Percentiles rank a stretch among this genome's conserved stretches.
phyloP scores from a whole-genome alignment of 495 filamentous ascomycete species.

The Penicillium longicatenatum region DNA sequence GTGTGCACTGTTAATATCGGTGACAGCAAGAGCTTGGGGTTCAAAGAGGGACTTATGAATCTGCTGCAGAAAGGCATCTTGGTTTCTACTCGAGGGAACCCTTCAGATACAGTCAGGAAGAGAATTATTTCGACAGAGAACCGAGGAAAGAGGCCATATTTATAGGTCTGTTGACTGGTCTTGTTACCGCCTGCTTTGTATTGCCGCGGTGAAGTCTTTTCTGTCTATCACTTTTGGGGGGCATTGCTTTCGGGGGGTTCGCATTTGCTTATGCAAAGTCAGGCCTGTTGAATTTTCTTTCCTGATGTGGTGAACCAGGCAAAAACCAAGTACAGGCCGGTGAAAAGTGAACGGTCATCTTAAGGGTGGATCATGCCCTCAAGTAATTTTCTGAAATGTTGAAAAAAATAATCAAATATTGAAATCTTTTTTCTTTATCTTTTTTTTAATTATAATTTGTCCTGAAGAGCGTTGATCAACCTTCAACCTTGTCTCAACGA shows the following conservation, averaged over 20 bases:
- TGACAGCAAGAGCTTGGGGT: not conserved
- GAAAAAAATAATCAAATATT: not conserved
- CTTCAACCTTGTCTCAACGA: conserved; percentile 1
- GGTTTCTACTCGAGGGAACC: not conserved
- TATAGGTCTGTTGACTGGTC: conserved; percentile 3
- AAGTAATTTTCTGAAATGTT: not conserved
- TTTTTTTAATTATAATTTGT: not conserved
- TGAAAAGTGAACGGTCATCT: not conserved
- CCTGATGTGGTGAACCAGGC: not conserved
- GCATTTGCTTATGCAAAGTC: too few relatives aligned
- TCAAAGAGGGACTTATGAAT: not conserved
- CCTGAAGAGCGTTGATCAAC: conserved; percentile 1
- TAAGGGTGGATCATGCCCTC: not conserved
- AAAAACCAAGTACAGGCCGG: not conserved
- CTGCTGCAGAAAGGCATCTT: not conserved
- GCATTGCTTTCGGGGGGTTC: not conserved
- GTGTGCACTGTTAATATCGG: not conserved
- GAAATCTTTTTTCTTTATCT: not conserved
- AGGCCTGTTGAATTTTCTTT: not conserved
- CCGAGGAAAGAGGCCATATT: not conserved
- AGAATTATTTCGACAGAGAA: not conserved
- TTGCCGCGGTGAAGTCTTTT: conserved; percentile 1
- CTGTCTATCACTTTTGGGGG: not conserved
- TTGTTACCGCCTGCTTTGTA: conserved; percentile 1
- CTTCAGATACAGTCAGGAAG: not conserved